phyloP scores from a whole-genome alignment of 2,329 filamentous ascomycete species.

The Trichoderma lentiforme region DNA sequence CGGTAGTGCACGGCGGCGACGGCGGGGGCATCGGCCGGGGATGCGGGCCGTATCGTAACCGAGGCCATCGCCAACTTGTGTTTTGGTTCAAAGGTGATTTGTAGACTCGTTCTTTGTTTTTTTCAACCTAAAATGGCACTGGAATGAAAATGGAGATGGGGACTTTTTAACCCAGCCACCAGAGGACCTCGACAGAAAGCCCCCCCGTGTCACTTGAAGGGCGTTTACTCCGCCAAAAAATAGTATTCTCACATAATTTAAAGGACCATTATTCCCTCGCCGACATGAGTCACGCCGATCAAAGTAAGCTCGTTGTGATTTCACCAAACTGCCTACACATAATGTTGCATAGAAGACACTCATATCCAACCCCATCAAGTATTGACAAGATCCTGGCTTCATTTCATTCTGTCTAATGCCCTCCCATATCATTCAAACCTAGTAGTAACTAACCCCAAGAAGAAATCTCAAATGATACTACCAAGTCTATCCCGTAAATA shows the following conservation, averaged over 20 bases:
- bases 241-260: neutral
- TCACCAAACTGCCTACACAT: neutral
- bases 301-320: neutral
- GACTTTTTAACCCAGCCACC: neutral
- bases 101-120: neutral
- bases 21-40: conserved; percentile 15
- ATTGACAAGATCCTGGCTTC: conserved; percentile 19
- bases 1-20: conserved; percentile 22
- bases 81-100: neutral
- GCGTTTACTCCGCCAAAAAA: neutral
- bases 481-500: conserved; percentile 34
- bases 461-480: conserved; percentile 26
- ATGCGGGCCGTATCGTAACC: conserved; percentile 18
- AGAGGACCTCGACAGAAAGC: neutral
- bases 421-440: neutral
- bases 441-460: conserved; percentile 15
- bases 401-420: conserved; percentile 5
- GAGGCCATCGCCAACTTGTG: neutral
- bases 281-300: neutral
- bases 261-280: neutral
- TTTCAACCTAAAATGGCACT: neutral
- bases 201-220: neutral
- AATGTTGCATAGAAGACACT: neutral
- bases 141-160: neutral
- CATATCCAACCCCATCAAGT: neutral